A percentile compares a stretch with the other conserved stretches of the same genome.
Evolutionary conservation across 164 flowering plant genomes (phyloP).

Genomic region (Macadamia integrifolia): DNA sequence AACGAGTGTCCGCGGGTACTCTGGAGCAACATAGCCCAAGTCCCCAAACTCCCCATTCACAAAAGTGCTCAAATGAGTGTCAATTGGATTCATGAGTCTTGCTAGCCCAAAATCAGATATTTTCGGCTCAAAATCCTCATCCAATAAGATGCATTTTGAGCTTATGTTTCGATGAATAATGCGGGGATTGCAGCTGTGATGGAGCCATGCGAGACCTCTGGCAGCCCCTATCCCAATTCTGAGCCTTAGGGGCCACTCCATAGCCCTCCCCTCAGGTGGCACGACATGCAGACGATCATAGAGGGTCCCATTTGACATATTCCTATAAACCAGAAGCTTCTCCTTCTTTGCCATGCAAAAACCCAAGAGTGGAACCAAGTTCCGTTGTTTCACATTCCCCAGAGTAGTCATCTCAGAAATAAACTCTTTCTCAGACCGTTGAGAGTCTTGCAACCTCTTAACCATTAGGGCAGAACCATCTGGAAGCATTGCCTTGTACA

Average conservation of each 20-base stretch:
- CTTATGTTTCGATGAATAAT: constrained; percentile 21
- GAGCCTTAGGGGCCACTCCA: constrained; percentile 22
- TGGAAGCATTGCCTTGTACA: constrained; percentile 20
- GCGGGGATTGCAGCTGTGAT: constrained; percentile 19
- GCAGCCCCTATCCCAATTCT: constrained; percentile 18
- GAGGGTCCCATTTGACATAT: constrained; percentile 30
- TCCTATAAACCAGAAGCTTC: constrained; percentile 30
- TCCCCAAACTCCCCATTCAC: constrained; percentile 22
- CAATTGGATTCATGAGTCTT: constrained; percentile 20
- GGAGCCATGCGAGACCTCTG: constrained; percentile 26
- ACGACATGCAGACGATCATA: constrained; percentile 21
- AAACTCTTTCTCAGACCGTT: constrained; percentile 19
- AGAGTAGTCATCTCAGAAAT: constrained; percentile 20
- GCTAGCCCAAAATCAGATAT: constrained; percentile 24
- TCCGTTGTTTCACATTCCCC: constrained; percentile 14
- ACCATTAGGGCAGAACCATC: constrained; percentile 20
- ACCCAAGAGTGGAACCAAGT: constrained; percentile 28
- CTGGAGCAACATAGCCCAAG: constrained; percentile 26
- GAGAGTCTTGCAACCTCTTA: constrained; percentile 21
- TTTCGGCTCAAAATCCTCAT: constrained; percentile 18
- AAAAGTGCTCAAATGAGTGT: constrained; percentile 16
- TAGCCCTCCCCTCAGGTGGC: constrained; percentile 1
- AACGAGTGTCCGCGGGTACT: constrained; percentile 17
- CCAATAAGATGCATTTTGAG: constrained; percentile 21
- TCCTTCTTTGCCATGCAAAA: constrained; percentile 31